A percentile compares a stretch with the other conserved stretches of the same genome.
These are phyloP conservation scores for Beauveria australis DNA, from an alignment of 2,329 filamentous ascomycete genomes.

Conservation along the genomic window DNA sequence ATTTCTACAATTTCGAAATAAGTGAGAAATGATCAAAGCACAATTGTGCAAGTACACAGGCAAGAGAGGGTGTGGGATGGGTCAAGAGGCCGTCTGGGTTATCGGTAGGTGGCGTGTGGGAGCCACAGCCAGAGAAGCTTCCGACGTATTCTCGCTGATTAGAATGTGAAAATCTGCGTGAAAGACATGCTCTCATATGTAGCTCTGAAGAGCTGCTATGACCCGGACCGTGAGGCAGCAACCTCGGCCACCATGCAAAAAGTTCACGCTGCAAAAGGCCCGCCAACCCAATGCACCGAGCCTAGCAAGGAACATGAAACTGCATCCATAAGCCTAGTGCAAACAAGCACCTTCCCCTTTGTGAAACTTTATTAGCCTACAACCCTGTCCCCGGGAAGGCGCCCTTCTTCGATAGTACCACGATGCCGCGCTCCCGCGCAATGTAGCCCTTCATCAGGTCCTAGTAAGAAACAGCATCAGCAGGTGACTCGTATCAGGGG, in stretches of 20 bases:
- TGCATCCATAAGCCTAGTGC: not conserved
- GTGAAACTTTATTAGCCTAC: slow-evolving; percentile 22
- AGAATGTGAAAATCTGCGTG: too few species aligned
- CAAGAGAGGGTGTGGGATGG: slow-evolving; percentile 11
- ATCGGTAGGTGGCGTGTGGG: slow-evolving; percentile 9
- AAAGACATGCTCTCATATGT: too few species aligned
- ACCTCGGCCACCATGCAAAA: not conserved
- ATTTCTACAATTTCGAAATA: too few species aligned
- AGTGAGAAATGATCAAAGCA: not conserved
- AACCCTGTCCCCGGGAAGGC: slow-evolving; percentile 88
- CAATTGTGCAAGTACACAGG: not conserved
- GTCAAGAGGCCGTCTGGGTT: too few species aligned
- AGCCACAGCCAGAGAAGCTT: not conserved
- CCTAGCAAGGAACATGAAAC: not conserved
- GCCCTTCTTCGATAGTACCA: slow-evolving; percentile 86
- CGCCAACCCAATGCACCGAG: not conserved
- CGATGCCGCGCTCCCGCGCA: slow-evolving; percentile 76
- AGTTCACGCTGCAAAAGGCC: not conserved
- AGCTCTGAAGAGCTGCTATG: too few species aligned
- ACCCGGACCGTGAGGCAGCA: not conserved
- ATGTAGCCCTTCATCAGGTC: slow-evolving; percentile 98
- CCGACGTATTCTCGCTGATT: too few species aligned
- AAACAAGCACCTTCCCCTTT: not conserved
- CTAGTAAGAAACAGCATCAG: slow-evolving; percentile 36
- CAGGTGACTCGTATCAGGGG: slow-evolving; percentile 23